Conservation (phyloP, 2,329 filamentous ascomycete genomes). For the Trichoderma atrobrunneum region DNA sequence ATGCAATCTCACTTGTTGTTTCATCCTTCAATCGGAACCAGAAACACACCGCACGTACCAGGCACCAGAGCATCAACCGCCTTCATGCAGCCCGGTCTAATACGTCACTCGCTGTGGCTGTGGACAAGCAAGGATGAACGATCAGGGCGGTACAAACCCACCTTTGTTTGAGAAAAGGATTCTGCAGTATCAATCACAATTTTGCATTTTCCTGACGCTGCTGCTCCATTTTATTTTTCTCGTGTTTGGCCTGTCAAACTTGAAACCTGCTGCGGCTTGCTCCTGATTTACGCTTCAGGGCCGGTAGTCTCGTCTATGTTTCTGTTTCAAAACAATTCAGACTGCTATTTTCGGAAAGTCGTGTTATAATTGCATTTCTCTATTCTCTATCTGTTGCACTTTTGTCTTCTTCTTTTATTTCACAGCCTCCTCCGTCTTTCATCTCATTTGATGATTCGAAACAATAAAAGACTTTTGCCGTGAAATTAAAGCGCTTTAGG, state of each 20-base stretch:
- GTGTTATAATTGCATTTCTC: not conserved
- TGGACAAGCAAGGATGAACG: constrained; percentile 7
- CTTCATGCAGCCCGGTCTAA: not conserved
- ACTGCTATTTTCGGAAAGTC: constrained; percentile 1
- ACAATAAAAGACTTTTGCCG: not conserved
- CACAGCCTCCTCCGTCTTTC: not conserved
- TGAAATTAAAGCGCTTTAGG: not conserved
- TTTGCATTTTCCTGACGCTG: not conserved
- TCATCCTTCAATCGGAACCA: not conserved
- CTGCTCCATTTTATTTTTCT: not conserved
- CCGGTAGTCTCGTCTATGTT: no score
- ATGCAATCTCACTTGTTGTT: not conserved
- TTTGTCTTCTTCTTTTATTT: not conserved
- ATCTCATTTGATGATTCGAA: not conserved
- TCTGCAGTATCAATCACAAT: not conserved
- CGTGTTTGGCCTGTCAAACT: not conserved
- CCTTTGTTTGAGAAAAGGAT: not conserved
- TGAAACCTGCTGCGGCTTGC: constrained; percentile 4
- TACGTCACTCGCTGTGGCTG: constrained; percentile 15
- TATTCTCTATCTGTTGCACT: not conserved
- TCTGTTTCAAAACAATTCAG: not conserved
- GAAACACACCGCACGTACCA: not conserved
- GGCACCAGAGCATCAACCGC: not conserved
- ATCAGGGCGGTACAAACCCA: not conserved
- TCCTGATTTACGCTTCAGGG: not conserved